Evolutionary conservation across 2,329 filamentous ascomycete genomes (phyloP).

Genomic region (Penicillium palitans): DNA sequence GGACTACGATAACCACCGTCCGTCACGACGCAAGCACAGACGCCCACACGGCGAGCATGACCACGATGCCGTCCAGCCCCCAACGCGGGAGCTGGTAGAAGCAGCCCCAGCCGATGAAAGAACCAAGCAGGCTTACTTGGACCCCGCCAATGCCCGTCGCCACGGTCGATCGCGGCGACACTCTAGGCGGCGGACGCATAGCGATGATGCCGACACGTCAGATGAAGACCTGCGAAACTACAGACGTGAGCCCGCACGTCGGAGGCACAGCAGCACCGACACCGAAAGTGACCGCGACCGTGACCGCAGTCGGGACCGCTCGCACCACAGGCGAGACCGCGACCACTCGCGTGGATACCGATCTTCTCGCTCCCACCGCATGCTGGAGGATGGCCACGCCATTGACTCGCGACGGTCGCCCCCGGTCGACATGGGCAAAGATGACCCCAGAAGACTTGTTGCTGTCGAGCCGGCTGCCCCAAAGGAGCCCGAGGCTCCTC

Average conservation of each 20-base stretch:
- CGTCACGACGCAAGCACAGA: slow-evolving; percentile 24
- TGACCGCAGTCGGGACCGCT: slow-evolving; percentile 13
- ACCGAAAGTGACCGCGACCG: slow-evolving; percentile 25
- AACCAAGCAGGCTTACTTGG: slow-evolving; percentile 14
- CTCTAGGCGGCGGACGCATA: slow-evolving; percentile 26
- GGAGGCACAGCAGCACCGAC: slow-evolving; percentile 29
- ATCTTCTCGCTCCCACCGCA: slow-evolving; percentile 29
- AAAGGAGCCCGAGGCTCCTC: slow-evolving; percentile 62
- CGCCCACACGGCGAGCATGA: slow-evolving; percentile 24
- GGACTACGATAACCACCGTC: slow-evolving; percentile 28
- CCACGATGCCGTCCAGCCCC: slow-evolving; percentile 13
- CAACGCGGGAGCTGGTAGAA: slow-evolving; percentile 20
- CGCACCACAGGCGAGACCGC: slow-evolving; percentile 17
- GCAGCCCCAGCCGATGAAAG: slow-evolving; percentile 10
- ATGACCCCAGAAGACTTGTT: slow-evolving; percentile 28
- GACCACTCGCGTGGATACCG: slow-evolving; percentile 25
- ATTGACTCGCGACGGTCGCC: slow-evolving; percentile 23
- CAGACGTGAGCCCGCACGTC: slow-evolving; percentile 29
- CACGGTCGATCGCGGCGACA: slow-evolving; percentile 29
- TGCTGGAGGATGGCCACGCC: slow-evolving; percentile 17
- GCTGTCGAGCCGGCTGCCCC: slow-evolving; percentile 28
- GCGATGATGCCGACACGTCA: slow-evolving; percentile 33
- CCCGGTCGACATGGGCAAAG: slow-evolving; percentile 18
- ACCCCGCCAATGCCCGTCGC: slow-evolving; percentile 14
- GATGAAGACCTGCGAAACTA: slow-evolving; percentile 38